phyloP scores from a whole-genome alignment of 2,329 filamentous ascomycete species.

The Pseudogymnoascus sp. region DNA sequence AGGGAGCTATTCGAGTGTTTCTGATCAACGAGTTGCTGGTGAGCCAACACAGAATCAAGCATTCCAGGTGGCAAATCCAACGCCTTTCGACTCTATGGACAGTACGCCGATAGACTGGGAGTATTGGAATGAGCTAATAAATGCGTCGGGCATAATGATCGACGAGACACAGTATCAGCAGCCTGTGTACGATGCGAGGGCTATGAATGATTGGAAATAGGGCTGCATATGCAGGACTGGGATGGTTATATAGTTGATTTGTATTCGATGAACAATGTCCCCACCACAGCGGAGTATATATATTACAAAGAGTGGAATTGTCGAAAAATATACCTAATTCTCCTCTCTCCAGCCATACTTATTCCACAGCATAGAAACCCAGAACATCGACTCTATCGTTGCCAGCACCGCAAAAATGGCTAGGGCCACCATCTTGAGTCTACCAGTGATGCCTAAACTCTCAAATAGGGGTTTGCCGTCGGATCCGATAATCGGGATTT shows the following conservation, averaged over 20 bases:
- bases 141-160: conserved; percentile 17
- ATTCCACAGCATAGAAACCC: not conserved
- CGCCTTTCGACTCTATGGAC: conserved; percentile 18
- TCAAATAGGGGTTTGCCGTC: not conserved
- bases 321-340: not conserved
- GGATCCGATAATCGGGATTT: not conserved
- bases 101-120: conserved; percentile 27
- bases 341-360: not conserved
- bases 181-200: not conserved
- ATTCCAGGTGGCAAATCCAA: conserved; percentile 17
- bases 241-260: not conserved
- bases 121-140: conserved; percentile 29
- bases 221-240: not conserved
- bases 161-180: conserved; percentile 3
- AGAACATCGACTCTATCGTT: not conserved
- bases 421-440: not conserved
- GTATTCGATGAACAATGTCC: not conserved
- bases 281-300: not conserved
- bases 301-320: not conserved
- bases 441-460: not conserved
- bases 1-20: not conserved
- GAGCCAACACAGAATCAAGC: conserved; percentile 12
- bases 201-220: not conserved
- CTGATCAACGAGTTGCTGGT: conserved; percentile 14
- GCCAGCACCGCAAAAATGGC: not conserved